Base-by-base conservation (phyloP, 352 stramenopile species). In the Globisporangium echinulatum region DNA sequence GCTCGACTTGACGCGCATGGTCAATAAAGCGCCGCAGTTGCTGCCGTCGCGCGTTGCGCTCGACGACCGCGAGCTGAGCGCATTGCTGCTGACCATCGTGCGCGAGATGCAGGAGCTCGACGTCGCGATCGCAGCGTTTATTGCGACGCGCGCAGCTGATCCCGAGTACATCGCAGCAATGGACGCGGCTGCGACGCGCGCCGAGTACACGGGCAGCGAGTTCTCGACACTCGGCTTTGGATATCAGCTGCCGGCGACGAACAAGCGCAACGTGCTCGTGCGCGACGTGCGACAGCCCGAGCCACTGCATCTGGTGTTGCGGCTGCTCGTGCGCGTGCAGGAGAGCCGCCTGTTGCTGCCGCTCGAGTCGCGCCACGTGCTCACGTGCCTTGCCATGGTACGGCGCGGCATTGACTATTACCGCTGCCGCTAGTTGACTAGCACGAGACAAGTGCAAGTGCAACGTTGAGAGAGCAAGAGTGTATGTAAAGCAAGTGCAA, bases 151-250 rank as follows among this genome's bases (percentile, higher is more conserved):
- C 44, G 61, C 63, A 38, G 49, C 48, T 0, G 67, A 78, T 19
- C 48, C 52, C 7, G 57, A 77, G 51, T 82, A 85, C 51, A 59
- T 66, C 5, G 67, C 69, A 19, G 61, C 77, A 33, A 67, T 78
- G 9, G 69, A 75, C 36, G 68, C 70, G 39, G 82, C 71, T 0
- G 48, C 46, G 7, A 49, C 52, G n/a, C 49, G 61, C n/a, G 64
- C 63, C 19, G 64, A 74, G 2, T 88, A 88, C 60, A 72, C 80
- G 33, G 75, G 74, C 43, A 80, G 61, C 52, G 61, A 80, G 62
- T 87, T 78, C 57, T 79, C 72, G n/a, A 54, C 81, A 40, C 56
- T 86, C 1, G 69, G 75, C 40, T 89, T 83, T 54, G 77, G 80
- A 39, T 86, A 80, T 56, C 47, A 85, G 7, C 49, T 87, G 8